These are phyloP conservation scores for Quercus cerris DNA, from an alignment of 306 rosid species.

Conservation along the genomic window DNA sequence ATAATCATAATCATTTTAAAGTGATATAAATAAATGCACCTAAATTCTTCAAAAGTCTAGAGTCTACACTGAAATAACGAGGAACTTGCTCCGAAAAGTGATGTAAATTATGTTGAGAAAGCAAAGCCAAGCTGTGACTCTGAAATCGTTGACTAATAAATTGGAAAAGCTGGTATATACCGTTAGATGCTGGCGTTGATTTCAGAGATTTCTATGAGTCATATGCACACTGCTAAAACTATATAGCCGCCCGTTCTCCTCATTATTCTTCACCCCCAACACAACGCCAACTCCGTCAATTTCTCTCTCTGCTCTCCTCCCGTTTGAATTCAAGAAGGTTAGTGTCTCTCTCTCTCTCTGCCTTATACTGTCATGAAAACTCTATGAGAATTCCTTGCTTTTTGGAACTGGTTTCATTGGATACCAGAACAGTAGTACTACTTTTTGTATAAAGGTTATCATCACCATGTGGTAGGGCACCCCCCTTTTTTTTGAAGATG, in stretches of 20 bases:
- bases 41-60: neutral
- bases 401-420: neutral
- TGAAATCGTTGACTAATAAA: neutral
- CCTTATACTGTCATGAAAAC: neutral
- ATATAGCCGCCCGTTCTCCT: neutral
- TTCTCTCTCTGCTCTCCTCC: slow-evolving; percentile 1
- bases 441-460: neutral
- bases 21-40: no score
- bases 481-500: neutral
- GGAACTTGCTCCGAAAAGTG: neutral
- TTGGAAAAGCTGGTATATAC: neutral
- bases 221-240: neutral
- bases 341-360: neutral
- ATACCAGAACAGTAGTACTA: neutral
- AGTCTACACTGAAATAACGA: no score
- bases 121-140: neutral
- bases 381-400: neutral
- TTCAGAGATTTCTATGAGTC: neutral
- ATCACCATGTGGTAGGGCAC: neutral
- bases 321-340: slow-evolving; percentile 5
- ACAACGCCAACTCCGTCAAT: neutral
- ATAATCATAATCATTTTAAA: no score
- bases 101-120: neutral
- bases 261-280: neutral
- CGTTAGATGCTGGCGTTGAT: slow-evolving; percentile 7